A percentile compares a stretch with the other conserved stretches of the same genome.
Evolutionary conservation across 2,329 filamentous ascomycete genomes (phyloP).

Genomic region (Paramyrothecium roridum): DNA sequence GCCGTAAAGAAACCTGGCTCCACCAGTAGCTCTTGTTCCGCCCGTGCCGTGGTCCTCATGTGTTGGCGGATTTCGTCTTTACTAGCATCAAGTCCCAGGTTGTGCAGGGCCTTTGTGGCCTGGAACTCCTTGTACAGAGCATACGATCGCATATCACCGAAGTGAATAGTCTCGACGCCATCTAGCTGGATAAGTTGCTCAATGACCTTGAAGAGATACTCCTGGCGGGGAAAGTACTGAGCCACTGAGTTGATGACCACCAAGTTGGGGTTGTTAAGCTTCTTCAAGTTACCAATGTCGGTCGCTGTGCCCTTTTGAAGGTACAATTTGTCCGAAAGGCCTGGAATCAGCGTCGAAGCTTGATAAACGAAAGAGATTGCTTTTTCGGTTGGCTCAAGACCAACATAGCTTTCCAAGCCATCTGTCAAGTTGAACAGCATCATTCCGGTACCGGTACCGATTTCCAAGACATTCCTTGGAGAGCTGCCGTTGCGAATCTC

Average conservation of each 20-base stretch:
- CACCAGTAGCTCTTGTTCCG: constrained; percentile 15
- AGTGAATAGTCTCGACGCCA: constrained; percentile 7
- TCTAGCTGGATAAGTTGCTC: constrained; percentile 6
- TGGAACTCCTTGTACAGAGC: constrained; percentile 9
- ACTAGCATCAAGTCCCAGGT: neutral
- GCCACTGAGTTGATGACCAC: constrained; percentile 23
- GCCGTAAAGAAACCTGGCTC: constrained; percentile 20
- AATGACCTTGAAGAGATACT: constrained; percentile 16
- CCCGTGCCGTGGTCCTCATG: constrained; percentile 8
- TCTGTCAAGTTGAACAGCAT: constrained; percentile 23
- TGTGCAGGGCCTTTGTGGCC: neutral
- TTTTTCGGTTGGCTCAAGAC: constrained; percentile 19
- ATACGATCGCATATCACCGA: constrained; percentile 16
- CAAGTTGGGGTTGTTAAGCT: constrained; percentile 3
- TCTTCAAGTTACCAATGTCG: constrained; percentile 6
- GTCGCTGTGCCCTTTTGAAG: constrained; percentile 16
- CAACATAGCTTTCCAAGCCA: constrained; percentile 17
- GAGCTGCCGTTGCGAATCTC: constrained; percentile 10
- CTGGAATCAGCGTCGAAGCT: constrained; percentile 7
- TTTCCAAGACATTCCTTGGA: constrained; percentile 18
- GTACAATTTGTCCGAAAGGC: constrained; percentile 4
- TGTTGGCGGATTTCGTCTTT: constrained; percentile 5
- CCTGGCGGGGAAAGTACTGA: constrained; percentile 22
- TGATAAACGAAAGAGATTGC: constrained; percentile 16
- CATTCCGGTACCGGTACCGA: constrained; percentile 27